Base-by-base conservation (phyloP, 2,329 filamentous ascomycete species). In the Apiospora kogelbergensis region DNA sequence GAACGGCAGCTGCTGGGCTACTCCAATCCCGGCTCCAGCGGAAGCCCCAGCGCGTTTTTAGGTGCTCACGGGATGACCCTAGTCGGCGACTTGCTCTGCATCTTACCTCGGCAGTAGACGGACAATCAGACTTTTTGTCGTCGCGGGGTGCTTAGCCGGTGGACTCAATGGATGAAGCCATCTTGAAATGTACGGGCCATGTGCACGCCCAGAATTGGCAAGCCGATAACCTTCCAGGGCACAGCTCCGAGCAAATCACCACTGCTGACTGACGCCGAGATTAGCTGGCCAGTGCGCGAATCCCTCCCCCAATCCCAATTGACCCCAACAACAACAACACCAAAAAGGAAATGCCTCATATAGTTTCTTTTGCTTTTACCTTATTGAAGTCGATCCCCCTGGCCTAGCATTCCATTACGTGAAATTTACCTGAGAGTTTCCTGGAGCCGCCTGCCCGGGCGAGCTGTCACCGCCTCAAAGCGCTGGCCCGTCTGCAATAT, bases 271-370 rank as follows among this genome's bases (percentile, higher is more conserved):
- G 46, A 26, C 22, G 46, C 15, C 17, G 26, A 60, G 30, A 37
- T 60, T 6, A 60, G 20, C 30, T 37, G 53, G 53, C 9, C 30
- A 5, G 11, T 1, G 53, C 53, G 30, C 53, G 17, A n/a, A n/a
- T 37, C 26, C 26, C 53, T 11, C 30, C 53, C 20, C 30, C 48
- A 41, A 41, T 41, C 40, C 40, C 20, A 60, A 37, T 60, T 30
- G 53, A 60, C 53, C 30, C 53, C 53, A 33, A 22, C 30, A 11
- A 7, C 26, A 33, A 48, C 46, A 20, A 17, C 48, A 10, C 26
- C 48, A 57, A 57, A 37, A n/a, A 37, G 63, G 63, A 65, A 65
- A 65, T 65, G 63, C 63, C 63, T 65, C 63, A 65, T 45, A 37
- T n/a, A 20, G n/a, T 65, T 60, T 15, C 41, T 45, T 30, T 65